phyloP scores from a whole-genome alignment of 2,329 filamentous ascomycete genomes.

The Gaeumannomyces sp. region DNA sequence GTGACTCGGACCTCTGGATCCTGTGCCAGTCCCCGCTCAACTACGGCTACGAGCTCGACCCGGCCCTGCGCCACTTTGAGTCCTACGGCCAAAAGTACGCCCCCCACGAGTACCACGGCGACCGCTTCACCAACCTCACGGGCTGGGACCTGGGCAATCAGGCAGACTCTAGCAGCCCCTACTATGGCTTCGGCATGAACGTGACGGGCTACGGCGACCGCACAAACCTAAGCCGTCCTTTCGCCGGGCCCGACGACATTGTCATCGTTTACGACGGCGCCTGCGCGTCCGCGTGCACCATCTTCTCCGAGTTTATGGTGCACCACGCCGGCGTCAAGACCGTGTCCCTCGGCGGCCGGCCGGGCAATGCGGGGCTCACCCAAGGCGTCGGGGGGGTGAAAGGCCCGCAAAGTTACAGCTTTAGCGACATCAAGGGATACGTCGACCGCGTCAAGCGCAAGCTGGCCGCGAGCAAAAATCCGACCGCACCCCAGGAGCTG shows the following conservation, averaged over 20 bases:
- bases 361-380: slow-evolving; percentile 42
- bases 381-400: slow-evolving; percentile 62
- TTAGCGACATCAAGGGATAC: too few species aligned
- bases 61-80: slow-evolving; percentile 41
- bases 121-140: slow-evolving; percentile 47
- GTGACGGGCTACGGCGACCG: slow-evolving; percentile 45
- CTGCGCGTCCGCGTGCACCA: slow-evolving; percentile 24
- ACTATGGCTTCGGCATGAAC: slow-evolving; percentile 34
- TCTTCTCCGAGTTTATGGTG: slow-evolving; percentile 25
- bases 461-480: too few species aligned
- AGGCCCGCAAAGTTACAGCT: slow-evolving; percentile 30
- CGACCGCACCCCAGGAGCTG: too few species aligned
- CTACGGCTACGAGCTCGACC: slow-evolving; percentile 43
- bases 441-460: too few species aligned
- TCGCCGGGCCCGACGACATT: slow-evolving; percentile 47
- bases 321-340: slow-evolving; percentile 40
- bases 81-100: slow-evolving; percentile 40
- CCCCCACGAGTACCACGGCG: slow-evolving; percentile 35
- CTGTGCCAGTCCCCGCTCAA: slow-evolving; percentile 29
- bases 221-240: slow-evolving; percentile 44
- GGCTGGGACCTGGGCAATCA: slow-evolving; percentile 43
- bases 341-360: slow-evolving; percentile 56
- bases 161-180: slow-evolving; percentile 25
- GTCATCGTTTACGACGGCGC: slow-evolving; percentile 33
- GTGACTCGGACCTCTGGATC: slow-evolving; percentile 40